Evolutionary conservation across 2,329 filamentous ascomycete species (phyloP), one percentile per base, ranked within the genome.

Genomic region (Claviceps spartinae): DNA sequence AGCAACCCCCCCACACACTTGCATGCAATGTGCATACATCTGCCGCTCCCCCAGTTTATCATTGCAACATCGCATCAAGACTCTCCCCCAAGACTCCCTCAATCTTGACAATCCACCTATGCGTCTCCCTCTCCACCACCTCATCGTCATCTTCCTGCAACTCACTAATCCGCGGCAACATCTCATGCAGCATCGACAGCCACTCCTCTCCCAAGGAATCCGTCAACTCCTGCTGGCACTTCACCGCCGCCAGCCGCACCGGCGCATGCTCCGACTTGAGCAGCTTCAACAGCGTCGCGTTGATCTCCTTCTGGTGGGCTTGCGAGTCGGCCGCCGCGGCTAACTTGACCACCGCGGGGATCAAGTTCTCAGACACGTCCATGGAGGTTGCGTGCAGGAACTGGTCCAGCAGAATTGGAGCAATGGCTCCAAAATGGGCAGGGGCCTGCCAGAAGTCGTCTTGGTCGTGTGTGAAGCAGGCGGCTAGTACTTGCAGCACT

Each of bases 361-460:
- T 77, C 45, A 90, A 72, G 48, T 81, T 76, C 37, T 72, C 63
- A 7, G 63, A 62, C 36, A 77, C 61, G 48, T 72, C 69, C 16
- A 72, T 60, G 5, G 62, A 64, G 5, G 66, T 64, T 46, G 73
- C 79, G 57, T 73, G 69, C 42, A 71, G 60, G 57, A 84, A 79
- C 54, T 94, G 88, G 24, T 75, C 71, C 55, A 88, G 76, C 34
- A 97, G 74, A 2, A 85, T 80, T 0, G 76, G 73, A 14, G 82
- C 79, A 41, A 96, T 81, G 30, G 79, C 79, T 53, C 76, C 75
- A 63, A 96, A 95, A 69, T 96, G 90, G 0, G 86, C 78, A 0
- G 93, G 91, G 0, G 86, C 82, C 74, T 95, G 89, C 90, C 90
- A 97, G 72, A 95, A 97, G 67, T 89, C 86, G 65, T 95, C 89